phyloP scores from a whole-genome alignment of 2,329 filamentous ascomycete species.

The Botrytis paeoniae region DNA sequence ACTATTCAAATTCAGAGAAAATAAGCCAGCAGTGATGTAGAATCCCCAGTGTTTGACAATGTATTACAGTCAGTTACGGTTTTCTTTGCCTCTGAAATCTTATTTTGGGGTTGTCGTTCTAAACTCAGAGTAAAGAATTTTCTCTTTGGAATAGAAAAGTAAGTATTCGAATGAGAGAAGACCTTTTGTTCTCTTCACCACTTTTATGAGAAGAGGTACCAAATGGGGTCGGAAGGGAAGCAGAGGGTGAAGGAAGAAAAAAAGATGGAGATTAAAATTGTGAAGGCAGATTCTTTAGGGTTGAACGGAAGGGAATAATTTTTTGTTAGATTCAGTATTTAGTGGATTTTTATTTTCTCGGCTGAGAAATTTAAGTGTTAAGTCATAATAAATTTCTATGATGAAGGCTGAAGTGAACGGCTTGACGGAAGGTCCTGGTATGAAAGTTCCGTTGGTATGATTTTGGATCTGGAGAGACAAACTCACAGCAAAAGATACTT shows the following conservation, averaged over 20 bases:
- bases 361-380: constrained; percentile 5
- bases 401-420: neutral
- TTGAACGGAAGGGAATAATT: constrained; percentile 5
- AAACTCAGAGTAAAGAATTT: neutral
- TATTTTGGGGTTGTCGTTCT: neutral
- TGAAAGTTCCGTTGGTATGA: constrained; percentile 7
- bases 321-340: constrained; percentile 16
- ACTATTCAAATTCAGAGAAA: neutral
- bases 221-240: neutral
- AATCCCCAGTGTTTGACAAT: constrained; percentile 9
- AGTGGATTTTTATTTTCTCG: constrained; percentile 20
- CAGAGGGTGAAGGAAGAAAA: constrained; percentile 6
- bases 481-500: neutral
- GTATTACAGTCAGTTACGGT: neutral
- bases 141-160: neutral
- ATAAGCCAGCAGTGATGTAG: neutral
- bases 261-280: neutral
- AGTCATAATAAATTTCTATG: neutral
- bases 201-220: neutral
- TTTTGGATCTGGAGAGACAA: neutral
- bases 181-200: neutral
- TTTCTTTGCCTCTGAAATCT: neutral
- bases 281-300: constrained; percentile 4
- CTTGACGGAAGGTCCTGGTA: neutral
- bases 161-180: constrained; percentile 3